Evolutionary conservation across 2,329 filamentous ascomycete species (phyloP).

Genomic region (Pseudodiploospora longispora): DNA sequence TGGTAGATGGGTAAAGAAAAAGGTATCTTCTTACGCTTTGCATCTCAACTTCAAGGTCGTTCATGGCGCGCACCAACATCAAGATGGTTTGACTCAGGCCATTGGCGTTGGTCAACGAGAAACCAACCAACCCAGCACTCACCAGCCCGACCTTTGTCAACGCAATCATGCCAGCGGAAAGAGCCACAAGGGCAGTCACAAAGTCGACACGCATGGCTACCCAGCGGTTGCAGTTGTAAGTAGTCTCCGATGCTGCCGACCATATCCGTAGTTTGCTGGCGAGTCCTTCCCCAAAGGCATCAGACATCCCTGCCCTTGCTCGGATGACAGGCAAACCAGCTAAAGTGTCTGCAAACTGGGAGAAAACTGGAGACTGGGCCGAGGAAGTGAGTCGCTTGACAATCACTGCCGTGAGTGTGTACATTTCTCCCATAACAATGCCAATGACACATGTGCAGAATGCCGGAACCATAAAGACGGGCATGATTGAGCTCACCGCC

Average conservation of each 20-base stretch:
- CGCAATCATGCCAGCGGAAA: conserved; percentile 45
- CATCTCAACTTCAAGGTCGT: conserved; percentile 49
- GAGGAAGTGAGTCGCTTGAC: conserved; percentile 38
- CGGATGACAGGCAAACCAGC: conserved; percentile 44
- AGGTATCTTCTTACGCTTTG: conserved; percentile 35
- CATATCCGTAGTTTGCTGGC: conserved; percentile 41
- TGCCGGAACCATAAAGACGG: conserved; percentile 41
- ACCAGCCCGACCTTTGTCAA: conserved; percentile 38
- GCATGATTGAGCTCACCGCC: conserved; percentile 43
- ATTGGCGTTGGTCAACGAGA: conserved; percentile 49
- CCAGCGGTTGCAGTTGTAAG: conserved; percentile 51
- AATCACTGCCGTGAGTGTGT: conserved; percentile 40
- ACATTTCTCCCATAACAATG: conserved; percentile 40
- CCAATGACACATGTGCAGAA: conserved; percentile 37
- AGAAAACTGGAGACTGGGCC: conserved; percentile 46
- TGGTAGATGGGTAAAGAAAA: not conserved
- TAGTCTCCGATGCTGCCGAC: conserved; percentile 39
- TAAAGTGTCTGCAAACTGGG: conserved; percentile 46
- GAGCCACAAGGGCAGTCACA: conserved; percentile 43
- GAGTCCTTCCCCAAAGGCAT: conserved; percentile 39
- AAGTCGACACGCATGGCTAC: conserved; percentile 47
- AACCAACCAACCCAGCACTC: conserved; percentile 45
- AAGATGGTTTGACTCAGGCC: conserved; percentile 45
- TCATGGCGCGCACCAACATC: conserved; percentile 43
- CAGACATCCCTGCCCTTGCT: conserved; percentile 38